A percentile compares a stretch with the other conserved stretches of the same genome.
Evolutionary conservation across 2,329 filamentous ascomycete genomes (phyloP).

Genomic region (Apiospora malaysiana): DNA sequence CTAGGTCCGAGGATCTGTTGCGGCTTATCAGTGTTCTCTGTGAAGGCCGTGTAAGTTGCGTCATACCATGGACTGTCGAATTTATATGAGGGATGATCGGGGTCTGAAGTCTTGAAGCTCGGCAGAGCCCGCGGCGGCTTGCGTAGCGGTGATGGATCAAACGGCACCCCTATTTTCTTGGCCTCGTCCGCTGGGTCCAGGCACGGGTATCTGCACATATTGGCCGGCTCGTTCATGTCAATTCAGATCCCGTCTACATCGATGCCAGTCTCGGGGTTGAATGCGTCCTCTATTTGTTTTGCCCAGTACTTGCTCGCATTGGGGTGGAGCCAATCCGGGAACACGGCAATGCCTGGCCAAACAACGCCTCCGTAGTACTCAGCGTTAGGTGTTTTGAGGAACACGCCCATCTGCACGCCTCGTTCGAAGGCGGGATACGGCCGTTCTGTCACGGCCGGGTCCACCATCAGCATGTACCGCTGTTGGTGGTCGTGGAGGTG

Average conservation of each 20-base stretch:
- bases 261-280: slow-evolving; percentile 66
- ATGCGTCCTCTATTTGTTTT: slow-evolving; percentile 69
- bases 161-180: slow-evolving; percentile 55
- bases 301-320: slow-evolving; percentile 73
- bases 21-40: slow-evolving; percentile 58
- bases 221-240: slow-evolving; percentile 66
- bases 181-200: slow-evolving; percentile 46
- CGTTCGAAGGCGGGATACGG: slow-evolving; percentile 50
- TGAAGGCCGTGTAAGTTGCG: not conserved
- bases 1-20: slow-evolving; percentile 60
- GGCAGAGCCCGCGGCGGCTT: slow-evolving; percentile 51
- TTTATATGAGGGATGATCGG: not conserved
- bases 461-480: slow-evolving; percentile 77
- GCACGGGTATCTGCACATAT: slow-evolving; percentile 62
- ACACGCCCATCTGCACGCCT: slow-evolving; percentile 51
- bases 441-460: slow-evolving; percentile 61
- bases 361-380: slow-evolving; percentile 65
- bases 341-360: slow-evolving; percentile 76
- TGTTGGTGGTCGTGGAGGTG: slow-evolving; percentile 72
- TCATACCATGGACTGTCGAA: not conserved
- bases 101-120: not conserved
- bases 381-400: slow-evolving; percentile 45
- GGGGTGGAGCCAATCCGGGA: slow-evolving; percentile 78
- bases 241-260: slow-evolving; percentile 83
- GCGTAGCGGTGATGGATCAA: slow-evolving; percentile 66